Conservation (phyloP, 1,284 basidiomycete species). For the Pyrrhoderma lamaoense region DNA sequence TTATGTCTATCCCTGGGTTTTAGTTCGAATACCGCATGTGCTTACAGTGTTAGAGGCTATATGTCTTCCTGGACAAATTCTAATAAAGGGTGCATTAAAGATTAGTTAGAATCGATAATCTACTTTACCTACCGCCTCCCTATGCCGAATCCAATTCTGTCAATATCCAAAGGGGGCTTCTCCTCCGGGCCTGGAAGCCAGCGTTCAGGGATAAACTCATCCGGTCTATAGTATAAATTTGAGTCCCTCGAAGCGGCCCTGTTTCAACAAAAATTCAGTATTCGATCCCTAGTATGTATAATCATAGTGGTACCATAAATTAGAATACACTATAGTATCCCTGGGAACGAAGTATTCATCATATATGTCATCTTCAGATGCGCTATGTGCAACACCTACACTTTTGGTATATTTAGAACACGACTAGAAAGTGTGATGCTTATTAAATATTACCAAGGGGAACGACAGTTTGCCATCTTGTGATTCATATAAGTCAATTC, state of each 20-base stretch:
- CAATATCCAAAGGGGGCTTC: neutral
- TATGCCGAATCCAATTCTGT: conserved; percentile 9
- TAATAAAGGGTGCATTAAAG: neutral
- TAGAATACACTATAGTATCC: neutral
- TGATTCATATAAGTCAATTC: neutral
- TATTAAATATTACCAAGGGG: conserved; percentile 1
- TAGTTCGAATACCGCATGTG: too few relatives aligned
- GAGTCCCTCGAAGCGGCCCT: too few relatives aligned
- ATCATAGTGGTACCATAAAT: too few relatives aligned
- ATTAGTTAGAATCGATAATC: neutral
- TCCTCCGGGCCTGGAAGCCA: neutral
- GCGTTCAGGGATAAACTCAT: conserved; percentile 9
- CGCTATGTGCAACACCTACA: conserved; percentile 21
- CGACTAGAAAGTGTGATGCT: too few relatives aligned
- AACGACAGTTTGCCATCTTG: conserved; percentile 3
- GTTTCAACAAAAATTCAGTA: too few relatives aligned
- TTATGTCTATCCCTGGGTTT: conserved; percentile 5
- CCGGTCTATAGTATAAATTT: conserved; percentile 2
- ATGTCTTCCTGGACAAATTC: conserved; percentile 11
- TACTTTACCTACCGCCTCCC: conserved; percentile 5
- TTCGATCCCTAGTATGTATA: too few relatives aligned
- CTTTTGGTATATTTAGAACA: too few relatives aligned
- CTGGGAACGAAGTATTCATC: neutral
- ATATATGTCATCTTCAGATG: conserved; percentile 16
- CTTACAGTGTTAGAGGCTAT: too few relatives aligned